Percentiles rank a stretch among this genome's conserved stretches.
These are phyloP conservation scores for Sporobolomyces pararoseus DNA, from an alignment of 768 basidiomycete genomes.

Conservation along the genomic window DNA sequence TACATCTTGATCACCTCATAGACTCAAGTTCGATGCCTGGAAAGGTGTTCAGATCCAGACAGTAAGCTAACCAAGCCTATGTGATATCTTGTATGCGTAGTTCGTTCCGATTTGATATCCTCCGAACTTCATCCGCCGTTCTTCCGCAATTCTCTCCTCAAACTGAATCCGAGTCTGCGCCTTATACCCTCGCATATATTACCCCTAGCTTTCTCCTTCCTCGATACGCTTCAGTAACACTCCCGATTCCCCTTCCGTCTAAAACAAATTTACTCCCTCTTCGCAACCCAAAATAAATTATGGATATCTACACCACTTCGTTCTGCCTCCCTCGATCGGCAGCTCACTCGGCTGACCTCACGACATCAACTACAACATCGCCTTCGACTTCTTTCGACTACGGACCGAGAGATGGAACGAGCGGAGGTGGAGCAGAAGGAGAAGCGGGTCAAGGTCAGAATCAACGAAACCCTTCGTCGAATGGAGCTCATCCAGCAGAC, in stretches of 20 bases:
- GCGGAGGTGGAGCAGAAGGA: not conserved
- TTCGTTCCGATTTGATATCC: too few species aligned
- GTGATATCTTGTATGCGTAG: too few species aligned
- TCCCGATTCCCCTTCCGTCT: too few species aligned
- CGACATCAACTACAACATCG: constrained; percentile 33
- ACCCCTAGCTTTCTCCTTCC: not conserved
- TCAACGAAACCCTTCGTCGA: not conserved
- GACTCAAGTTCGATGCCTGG: too few species aligned
- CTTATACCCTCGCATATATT: not conserved
- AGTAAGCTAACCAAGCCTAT: too few species aligned
- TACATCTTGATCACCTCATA: too few species aligned
- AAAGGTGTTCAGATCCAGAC: too few species aligned
- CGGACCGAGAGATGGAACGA: constrained; percentile 17
- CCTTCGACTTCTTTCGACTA: constrained; percentile 34
- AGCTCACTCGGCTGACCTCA: constrained; percentile 50
- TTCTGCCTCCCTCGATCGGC: constrained; percentile 83
- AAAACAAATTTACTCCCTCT: not conserved
- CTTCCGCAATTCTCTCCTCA: not conserved
- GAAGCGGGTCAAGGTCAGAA: constrained; percentile 1
- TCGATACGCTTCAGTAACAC: too few species aligned
- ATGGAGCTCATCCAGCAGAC: not conserved
- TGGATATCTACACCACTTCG: constrained; percentile 94
- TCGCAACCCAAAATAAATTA: constrained; percentile 50
- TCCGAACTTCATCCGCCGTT: too few species aligned
- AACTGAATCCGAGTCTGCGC: not conserved